These are phyloP conservation scores for Yamadazyma takamatsuzukensis DNA, from an alignment of 805 yeast species.

Conservation along the genomic window DNA sequence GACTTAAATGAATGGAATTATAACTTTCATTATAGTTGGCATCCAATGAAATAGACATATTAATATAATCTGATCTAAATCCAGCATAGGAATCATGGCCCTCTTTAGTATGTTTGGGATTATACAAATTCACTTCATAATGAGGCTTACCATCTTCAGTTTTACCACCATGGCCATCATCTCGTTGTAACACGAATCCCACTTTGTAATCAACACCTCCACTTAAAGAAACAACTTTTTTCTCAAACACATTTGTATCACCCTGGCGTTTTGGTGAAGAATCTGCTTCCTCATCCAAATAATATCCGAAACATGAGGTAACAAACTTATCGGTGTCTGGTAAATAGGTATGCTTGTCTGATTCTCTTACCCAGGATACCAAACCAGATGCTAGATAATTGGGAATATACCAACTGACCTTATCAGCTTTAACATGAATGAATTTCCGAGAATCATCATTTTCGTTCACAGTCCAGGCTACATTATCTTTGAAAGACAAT, in stretches of 20 bases:
- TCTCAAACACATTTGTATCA: slow-evolving; percentile 32
- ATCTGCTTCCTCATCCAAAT: slow-evolving; percentile 27
- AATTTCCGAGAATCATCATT: slow-evolving; percentile 67
- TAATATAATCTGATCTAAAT: slow-evolving; percentile 36
- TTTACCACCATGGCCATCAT: slow-evolving; percentile 21
- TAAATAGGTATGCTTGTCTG: slow-evolving; percentile 41
- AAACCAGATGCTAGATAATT: slow-evolving; percentile 54
- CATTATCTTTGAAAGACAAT: slow-evolving; percentile 63
- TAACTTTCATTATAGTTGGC: slow-evolving; percentile 40
- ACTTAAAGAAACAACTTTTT: slow-evolving; percentile 51
- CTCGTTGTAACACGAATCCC: slow-evolving; percentile 56
- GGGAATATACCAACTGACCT: slow-evolving; percentile 70
- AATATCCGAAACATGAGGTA: slow-evolving; percentile 47
- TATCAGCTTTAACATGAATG: slow-evolving; percentile 58
- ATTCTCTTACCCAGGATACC: slow-evolving; percentile 57
- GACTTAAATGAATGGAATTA: slow-evolving; percentile 76
- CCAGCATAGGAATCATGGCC: slow-evolving; percentile 41
- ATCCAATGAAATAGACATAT: slow-evolving; percentile 38
- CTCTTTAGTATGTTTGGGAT: slow-evolving; percentile 47
- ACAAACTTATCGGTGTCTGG: slow-evolving; percentile 43
- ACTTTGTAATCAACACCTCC: slow-evolving; percentile 60
- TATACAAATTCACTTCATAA: slow-evolving; percentile 51
- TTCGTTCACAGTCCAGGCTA: slow-evolving; percentile 58
- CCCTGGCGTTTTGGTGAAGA: not conserved
- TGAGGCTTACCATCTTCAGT: slow-evolving; percentile 54